Base-by-base conservation (phyloP, 495 filamentous ascomycete species). In the Lasiosphaeria miniovina region DNA sequence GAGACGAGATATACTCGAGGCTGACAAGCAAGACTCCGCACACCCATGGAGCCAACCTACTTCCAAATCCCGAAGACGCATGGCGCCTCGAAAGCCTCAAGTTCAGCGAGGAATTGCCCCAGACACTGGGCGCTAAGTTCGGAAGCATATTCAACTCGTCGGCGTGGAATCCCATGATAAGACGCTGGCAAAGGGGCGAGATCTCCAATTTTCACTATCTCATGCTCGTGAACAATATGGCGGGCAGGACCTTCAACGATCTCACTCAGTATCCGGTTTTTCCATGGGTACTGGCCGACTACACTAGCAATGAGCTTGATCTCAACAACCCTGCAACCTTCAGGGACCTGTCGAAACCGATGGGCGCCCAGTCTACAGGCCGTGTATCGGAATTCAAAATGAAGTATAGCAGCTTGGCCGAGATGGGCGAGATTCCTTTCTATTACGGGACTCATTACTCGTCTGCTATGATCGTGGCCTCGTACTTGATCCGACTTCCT, bases 391-490 rank as follows among this genome's bases (percentile, higher is more conserved):
- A 90, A 11, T 95, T 94, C 66, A 81, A 82, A 43, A 90, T 93
- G 59, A 81, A 91, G 43, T 98, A 95, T 71, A 84, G 88, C 57
- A 87, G 87, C 31, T 89, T 98, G 74, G 89, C 89, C 10, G 94
- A 98, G 69, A 96, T 98, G 83, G 90, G 87, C 45, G 93, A 94
- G 65, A 78, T 84, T 8, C 88, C 95, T 3, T 98, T 97, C 69
- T 95, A 98, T 71, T 98, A 97, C 68, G 94, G 94, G 45, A 98
- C 94, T 6, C 94, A 98, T 69, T 98, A 98, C 72, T 98, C 95
- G 24, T 97, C 94, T 5, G 95, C 94, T 17, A 98, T 97, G 94
- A 98, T 96, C 54, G 94, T 98, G 32, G 88, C 91, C 35, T 96
- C 93, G 0, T 98, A 96, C 67, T 82, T 98, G 48, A 97, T 98